Conservation (phyloP, 2,329 filamentous ascomycete species). For the Apiospora koreana region DNA sequence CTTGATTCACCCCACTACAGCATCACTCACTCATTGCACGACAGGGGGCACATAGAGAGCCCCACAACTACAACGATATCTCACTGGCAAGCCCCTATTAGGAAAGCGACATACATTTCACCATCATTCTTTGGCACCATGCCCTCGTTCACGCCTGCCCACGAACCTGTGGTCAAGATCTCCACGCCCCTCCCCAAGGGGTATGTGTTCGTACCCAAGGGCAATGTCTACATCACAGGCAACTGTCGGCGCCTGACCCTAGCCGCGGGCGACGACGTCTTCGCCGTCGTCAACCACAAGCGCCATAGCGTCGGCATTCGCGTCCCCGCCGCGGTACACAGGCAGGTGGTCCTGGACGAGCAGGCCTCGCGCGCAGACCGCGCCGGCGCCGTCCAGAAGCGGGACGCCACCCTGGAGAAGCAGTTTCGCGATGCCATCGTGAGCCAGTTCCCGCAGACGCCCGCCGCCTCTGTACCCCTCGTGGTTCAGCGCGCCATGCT, state of each 20-base stretch:
- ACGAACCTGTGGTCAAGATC: conserved; percentile 26
- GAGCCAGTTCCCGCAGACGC: conserved; percentile 42
- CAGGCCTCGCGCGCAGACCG: conserved; percentile 32
- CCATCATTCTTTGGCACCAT: neutral
- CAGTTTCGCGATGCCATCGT: conserved; percentile 37
- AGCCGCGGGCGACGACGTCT: conserved; percentile 34
- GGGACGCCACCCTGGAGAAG: conserved; percentile 35
- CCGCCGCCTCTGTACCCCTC: conserved; percentile 31
- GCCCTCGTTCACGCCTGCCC: neutral
- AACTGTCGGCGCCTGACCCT: conserved; percentile 41
- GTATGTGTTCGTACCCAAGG: conserved; percentile 44
- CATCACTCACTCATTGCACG: neutral
- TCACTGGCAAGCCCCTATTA: neutral
- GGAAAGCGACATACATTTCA: neutral
- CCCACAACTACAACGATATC: neutral
- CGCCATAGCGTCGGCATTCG: conserved; percentile 37
- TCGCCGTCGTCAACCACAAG: conserved; percentile 34
- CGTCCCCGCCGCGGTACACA: conserved; percentile 37
- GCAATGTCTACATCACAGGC: conserved; percentile 43
- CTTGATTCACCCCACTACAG: neutral
- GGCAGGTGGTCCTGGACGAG: conserved; percentile 25
- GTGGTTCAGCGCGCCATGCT: conserved; percentile 43
- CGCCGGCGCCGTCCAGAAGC: conserved; percentile 31
- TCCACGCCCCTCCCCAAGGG: conserved; percentile 35
- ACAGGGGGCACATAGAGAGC: neutral